phyloP scores from a whole-genome alignment of 2,329 filamentous ascomycete species.

The Epichloe elymi region DNA sequence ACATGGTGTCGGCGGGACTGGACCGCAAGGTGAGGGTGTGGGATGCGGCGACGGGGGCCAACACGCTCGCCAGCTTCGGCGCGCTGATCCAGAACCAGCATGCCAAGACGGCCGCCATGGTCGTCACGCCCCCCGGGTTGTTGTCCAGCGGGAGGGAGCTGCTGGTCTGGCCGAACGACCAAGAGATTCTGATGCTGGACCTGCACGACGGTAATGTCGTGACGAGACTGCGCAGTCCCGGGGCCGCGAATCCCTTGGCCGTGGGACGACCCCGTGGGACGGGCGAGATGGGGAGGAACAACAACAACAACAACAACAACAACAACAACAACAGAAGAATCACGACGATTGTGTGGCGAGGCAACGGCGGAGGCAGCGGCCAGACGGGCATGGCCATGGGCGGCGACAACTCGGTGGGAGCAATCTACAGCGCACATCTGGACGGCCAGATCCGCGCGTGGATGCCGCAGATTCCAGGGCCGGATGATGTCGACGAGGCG shows the following conservation, averaged over 20 bases:
- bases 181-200: slow-evolving; percentile 68
- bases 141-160: slow-evolving; percentile 42
- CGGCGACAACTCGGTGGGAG: slow-evolving; percentile 36
- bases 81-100: slow-evolving; percentile 65
- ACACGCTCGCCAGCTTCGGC: slow-evolving; percentile 80
- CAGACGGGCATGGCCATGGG: slow-evolving; percentile 48
- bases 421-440: slow-evolving; percentile 66
- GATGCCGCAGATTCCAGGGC: slow-evolving; percentile 46
- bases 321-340: slow-evolving; percentile 42
- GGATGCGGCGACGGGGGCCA: slow-evolving; percentile 68
- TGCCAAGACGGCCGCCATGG: slow-evolving; percentile 45
- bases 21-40: slow-evolving; percentile 79
- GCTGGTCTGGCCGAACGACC: slow-evolving; percentile 70
- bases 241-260: slow-evolving; percentile 32
- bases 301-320: no score
- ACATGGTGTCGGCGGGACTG: slow-evolving; percentile 69
- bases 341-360: slow-evolving; percentile 62
- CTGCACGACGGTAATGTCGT: slow-evolving; percentile 64
- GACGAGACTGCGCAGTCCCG: slow-evolving; percentile 55
- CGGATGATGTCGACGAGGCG: slow-evolving; percentile 34
- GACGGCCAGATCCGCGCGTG: slow-evolving; percentile 77
- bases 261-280: slow-evolving; percentile 17
- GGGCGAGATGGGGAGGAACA: slow-evolving; percentile 42
- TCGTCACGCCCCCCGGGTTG: slow-evolving; percentile 42
- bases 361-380: slow-evolving; percentile 44